These are phyloP conservation scores for Parietichytrium sp. DNA, from an alignment of 108 stramenopile species.

Conservation along the genomic window DNA sequence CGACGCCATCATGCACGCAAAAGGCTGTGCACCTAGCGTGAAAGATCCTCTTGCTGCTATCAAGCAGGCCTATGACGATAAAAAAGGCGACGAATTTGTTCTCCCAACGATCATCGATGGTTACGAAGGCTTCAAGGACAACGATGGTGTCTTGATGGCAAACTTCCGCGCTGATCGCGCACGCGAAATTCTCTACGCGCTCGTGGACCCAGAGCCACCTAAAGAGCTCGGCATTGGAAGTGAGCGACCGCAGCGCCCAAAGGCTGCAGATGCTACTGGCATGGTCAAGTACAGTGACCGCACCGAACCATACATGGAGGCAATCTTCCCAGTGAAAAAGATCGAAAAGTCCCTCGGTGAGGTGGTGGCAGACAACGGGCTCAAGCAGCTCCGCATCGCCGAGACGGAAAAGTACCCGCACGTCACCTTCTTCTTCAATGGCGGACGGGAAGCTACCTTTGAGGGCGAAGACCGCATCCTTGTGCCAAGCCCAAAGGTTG, in stretches of 20 bases:
- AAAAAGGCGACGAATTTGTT: slow-evolving; percentile 8
- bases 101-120: slow-evolving; percentile 2
- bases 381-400: slow-evolving; percentile 32
- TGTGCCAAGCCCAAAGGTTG: slow-evolving; percentile 16
- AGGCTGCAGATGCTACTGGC: background rate
- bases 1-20: background rate
- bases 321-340: background rate
- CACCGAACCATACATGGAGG: background rate
- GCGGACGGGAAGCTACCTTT: slow-evolving; percentile 26
- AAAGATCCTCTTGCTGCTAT: background rate
- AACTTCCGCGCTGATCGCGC: slow-evolving; percentile 39
- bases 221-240: slow-evolving; percentile 22
- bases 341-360: slow-evolving; percentile 14
- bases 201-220: slow-evolving; percentile 17
- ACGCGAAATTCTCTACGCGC: slow-evolving; percentile 24
- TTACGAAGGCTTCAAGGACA: slow-evolving; percentile 30
- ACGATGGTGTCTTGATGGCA: slow-evolving; percentile 6
- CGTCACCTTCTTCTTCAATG: slow-evolving; percentile 33
- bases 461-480: background rate
- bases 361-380: background rate
- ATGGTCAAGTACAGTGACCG: slow-evolving; percentile 18
- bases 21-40: background rate
- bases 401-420: slow-evolving; percentile 26
- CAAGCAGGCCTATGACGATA: slow-evolving; percentile 32
- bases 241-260: slow-evolving; percentile 13